These are phyloP conservation scores for Corynascus novoguineensis DNA, from an alignment of 495 filamentous ascomycete species.

Conservation along the genomic window DNA sequence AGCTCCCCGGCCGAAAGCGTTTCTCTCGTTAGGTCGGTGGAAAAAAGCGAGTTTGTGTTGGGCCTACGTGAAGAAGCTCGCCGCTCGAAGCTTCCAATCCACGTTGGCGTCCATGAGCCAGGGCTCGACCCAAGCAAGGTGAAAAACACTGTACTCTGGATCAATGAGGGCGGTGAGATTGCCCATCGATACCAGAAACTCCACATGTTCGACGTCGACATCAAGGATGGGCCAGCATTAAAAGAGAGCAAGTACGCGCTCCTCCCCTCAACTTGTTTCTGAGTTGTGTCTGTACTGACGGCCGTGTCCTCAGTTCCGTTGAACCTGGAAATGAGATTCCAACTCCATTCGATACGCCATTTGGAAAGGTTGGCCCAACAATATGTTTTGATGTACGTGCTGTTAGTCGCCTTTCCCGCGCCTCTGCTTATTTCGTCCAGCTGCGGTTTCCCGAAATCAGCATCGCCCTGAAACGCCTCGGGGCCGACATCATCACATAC, in stretches of 20 bases:
- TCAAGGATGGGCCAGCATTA: slow-evolving; percentile 25
- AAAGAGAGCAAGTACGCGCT: slow-evolving; percentile 26
- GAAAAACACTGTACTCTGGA: slow-evolving; percentile 46
- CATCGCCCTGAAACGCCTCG: slow-evolving; percentile 47
- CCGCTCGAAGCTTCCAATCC: slow-evolving; percentile 59
- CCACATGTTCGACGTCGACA: slow-evolving; percentile 44
- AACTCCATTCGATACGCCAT: slow-evolving; percentile 62
- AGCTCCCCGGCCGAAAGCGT: slow-evolving; percentile 59
- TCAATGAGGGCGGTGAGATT: slow-evolving; percentile 36
- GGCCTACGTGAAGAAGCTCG: slow-evolving; percentile 65
- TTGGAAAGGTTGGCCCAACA: slow-evolving; percentile 69
- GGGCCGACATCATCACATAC: slow-evolving; percentile 73
- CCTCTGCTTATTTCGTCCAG: slow-evolving; percentile 7
- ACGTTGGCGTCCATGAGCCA: slow-evolving; percentile 72
- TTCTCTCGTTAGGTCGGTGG: slow-evolving; percentile 54
- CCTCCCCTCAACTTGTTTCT: not conserved
- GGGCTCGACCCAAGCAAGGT: slow-evolving; percentile 28
- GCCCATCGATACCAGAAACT: slow-evolving; percentile 52
- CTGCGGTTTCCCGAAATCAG: slow-evolving; percentile 73
- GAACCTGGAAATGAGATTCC: slow-evolving; percentile 33
- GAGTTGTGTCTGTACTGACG: slow-evolving; percentile 14
- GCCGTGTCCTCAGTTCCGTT: slow-evolving; percentile 17
- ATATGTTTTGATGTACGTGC: slow-evolving; percentile 79
- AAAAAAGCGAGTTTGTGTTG: slow-evolving; percentile 55
- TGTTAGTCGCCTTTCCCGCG: too few species aligned